A percentile compares a stretch with the other conserved stretches of the same genome.
Evolutionary conservation across 140 eudicot species (phyloP).

Genomic region (Erigeron philadelphicus): DNA sequence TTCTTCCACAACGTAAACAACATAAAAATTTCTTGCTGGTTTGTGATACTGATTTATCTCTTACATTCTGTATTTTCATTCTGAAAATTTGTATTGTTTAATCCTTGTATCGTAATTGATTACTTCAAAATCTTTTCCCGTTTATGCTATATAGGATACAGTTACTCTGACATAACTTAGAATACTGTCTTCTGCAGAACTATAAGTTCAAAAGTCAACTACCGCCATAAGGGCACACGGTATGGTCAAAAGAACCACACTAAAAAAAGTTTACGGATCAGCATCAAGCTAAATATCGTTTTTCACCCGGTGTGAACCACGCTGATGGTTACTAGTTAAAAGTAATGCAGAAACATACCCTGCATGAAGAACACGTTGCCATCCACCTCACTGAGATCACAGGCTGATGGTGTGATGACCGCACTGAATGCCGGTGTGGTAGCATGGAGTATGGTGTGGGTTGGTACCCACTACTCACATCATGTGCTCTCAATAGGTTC

Average conservation of each 20-base stretch:
- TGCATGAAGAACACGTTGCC: too few relatives aligned
- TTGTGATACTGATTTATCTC: slow-evolving; percentile 26
- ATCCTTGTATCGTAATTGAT: slow-evolving; percentile 11
- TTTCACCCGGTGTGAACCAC: too few relatives aligned
- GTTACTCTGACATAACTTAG: slow-evolving; percentile 1
- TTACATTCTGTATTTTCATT: neutral
- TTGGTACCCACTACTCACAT: too few relatives aligned
- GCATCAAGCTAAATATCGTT: too few relatives aligned
- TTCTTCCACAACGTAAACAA: slow-evolving; percentile 93
- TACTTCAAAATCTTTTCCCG: slow-evolving; percentile 14
- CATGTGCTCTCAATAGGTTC: neutral
- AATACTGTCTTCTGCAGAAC: neutral
- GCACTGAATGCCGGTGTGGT: too few relatives aligned
- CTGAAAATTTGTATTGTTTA: neutral
- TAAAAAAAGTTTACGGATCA: too few relatives aligned
- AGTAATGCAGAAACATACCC: too few relatives aligned
- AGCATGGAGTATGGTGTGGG: too few relatives aligned
- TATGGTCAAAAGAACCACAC: too few relatives aligned
- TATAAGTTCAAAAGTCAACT: slow-evolving; percentile 13
- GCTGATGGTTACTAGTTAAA: too few relatives aligned
- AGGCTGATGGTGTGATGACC: too few relatives aligned
- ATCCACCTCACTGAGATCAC: too few relatives aligned
- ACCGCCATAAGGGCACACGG: neutral
- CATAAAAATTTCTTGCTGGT: slow-evolving; percentile 92
- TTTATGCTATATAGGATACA: slow-evolving; percentile 13